Evolutionary conservation across 495 filamentous ascomycete genomes (phyloP).

Genomic region (Trichoderma asperelloides): DNA sequence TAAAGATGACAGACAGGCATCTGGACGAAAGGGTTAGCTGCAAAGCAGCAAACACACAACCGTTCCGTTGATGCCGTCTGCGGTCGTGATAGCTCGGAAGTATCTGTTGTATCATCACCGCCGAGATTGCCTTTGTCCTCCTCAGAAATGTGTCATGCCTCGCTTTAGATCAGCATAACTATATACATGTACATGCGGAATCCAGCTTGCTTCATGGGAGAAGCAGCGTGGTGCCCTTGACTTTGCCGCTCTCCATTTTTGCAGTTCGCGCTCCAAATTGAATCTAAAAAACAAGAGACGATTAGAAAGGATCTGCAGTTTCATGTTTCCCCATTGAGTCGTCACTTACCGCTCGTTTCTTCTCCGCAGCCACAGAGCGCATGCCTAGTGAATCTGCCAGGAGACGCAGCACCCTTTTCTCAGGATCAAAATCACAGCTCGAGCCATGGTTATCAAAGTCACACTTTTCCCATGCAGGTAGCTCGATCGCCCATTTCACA

Average conservation of each 20-base stretch:
- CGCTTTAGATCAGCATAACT: not conserved
- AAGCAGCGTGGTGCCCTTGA: slow-evolving; percentile 56
- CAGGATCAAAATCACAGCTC: slow-evolving; percentile 50
- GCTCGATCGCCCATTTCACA: slow-evolving; percentile 65
- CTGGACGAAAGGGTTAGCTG: slow-evolving; percentile 12
- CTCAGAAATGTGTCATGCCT: not conserved
- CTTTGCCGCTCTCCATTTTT: slow-evolving; percentile 69
- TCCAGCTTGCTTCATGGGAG: slow-evolving; percentile 17
- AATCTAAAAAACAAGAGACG: slow-evolving; percentile 36
- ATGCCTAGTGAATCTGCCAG: slow-evolving; percentile 70
- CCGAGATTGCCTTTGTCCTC: slow-evolving; percentile 18
- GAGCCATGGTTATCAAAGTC: slow-evolving; percentile 52
- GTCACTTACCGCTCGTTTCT: slow-evolving; percentile 68
- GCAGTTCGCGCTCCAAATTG: slow-evolving; percentile 82
- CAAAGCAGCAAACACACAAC: slow-evolving; percentile 10
- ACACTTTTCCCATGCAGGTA: slow-evolving; percentile 76
- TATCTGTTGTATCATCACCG: slow-evolving; percentile 54
- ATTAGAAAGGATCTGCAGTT: not conserved
- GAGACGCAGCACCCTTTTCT: slow-evolving; percentile 73
- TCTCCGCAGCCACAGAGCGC: slow-evolving; percentile 60
- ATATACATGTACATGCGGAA: not conserved
- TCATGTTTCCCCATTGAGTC: not conserved
- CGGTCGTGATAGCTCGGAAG: slow-evolving; percentile 35
- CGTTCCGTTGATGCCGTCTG: not conserved
- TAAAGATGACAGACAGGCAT: not conserved